Evolutionary conservation across 306 rosid genomes (phyloP), one percentile per base, ranked within the genome.

Genomic region (Oxytropis ochrocephala): DNA sequence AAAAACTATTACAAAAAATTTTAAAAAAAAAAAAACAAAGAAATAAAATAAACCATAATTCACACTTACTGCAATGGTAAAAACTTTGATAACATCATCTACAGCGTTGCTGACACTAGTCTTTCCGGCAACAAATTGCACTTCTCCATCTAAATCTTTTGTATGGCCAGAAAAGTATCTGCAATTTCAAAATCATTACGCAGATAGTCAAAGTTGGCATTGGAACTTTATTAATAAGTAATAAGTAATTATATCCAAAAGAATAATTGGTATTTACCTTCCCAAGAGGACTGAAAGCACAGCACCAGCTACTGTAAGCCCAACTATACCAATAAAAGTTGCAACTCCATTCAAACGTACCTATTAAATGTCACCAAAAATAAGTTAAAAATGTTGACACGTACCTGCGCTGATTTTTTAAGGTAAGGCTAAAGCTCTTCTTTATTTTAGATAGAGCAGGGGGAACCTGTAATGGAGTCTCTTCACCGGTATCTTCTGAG

Each of bases 311-410:
- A 94, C 97, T 3, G 86, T 69, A 73, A 94, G 97, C 84, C 99
- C 97, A 81, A 89, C 99, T 52, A 91, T 74, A 79, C 97, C 97
- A 44, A 94, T 86, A 78, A 91, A 91, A 78, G 99, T 94, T 59
- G 99, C 97, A 59, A 94, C 95, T 75, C 99, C 99, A 77, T 94
- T 94, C 94, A 94, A 85, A 38, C 97, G 97, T 48, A 94, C 99
- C 99, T 94, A 79, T 80, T 63, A 81, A 51, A 83, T 7, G 11
- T 67, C 79, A 85, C 57, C 67, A 66, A 66, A 75, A 80, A 44
- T 13, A 80, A 70, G 38, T 24, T 75, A 35, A 11, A 78, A 70
- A 32, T 24, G 75, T 69, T 11, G 64, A 42, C 70, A 63, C 29
- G 6, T 18, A 17, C 38, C 30, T 60, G 57, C 30, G 30, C 57